These are phyloP conservation scores for Colletotrichum sojae DNA, from an alignment of 2,329 filamentous ascomycete genomes.

Conservation along the genomic window DNA sequence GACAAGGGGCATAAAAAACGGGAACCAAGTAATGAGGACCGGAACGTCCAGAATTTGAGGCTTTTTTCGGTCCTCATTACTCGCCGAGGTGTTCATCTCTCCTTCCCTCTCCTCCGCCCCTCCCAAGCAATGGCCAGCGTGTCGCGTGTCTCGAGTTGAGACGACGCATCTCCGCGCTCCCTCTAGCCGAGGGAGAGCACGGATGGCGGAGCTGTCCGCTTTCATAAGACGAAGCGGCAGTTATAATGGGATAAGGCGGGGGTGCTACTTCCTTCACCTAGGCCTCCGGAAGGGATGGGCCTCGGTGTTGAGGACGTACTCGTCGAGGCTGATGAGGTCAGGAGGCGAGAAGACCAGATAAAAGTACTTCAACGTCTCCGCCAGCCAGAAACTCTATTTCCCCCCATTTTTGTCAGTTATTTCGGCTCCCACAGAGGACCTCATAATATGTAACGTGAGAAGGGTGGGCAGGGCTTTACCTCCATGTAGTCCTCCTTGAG, in stretches of 20 bases:
- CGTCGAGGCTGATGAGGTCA: conserved; percentile 74
- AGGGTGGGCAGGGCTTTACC: conserved; percentile 37
- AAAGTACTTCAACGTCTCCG: conserved; percentile 83
- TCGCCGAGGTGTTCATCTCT: conserved; percentile 14
- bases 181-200: not conserved
- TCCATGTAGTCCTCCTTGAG: conserved; percentile 58
- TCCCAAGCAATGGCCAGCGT: not conserved
- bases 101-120: not conserved
- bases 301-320: conserved; percentile 74
- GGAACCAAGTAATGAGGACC: not conserved
- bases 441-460: too few relatives aligned
- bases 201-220: not conserved
- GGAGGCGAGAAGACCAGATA: conserved; percentile 79
- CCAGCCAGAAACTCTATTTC: conserved; percentile 77
- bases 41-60: too few relatives aligned
- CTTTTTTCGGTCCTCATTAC: not conserved
- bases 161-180: not conserved
- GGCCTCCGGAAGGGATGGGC: conserved; percentile 59
- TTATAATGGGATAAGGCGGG: too few relatives aligned
- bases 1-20: too few relatives aligned
- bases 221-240: too few relatives aligned
- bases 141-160: conserved; percentile 6
- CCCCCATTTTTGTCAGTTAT: conserved; percentile 2
- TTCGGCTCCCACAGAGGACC: too few relatives aligned
- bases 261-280: not conserved